A percentile compares a stretch with the other conserved stretches of the same genome.
phyloP scores from a whole-genome alignment of 1,284 basidiomycete species.

The Rhodotorula sp. region DNA sequence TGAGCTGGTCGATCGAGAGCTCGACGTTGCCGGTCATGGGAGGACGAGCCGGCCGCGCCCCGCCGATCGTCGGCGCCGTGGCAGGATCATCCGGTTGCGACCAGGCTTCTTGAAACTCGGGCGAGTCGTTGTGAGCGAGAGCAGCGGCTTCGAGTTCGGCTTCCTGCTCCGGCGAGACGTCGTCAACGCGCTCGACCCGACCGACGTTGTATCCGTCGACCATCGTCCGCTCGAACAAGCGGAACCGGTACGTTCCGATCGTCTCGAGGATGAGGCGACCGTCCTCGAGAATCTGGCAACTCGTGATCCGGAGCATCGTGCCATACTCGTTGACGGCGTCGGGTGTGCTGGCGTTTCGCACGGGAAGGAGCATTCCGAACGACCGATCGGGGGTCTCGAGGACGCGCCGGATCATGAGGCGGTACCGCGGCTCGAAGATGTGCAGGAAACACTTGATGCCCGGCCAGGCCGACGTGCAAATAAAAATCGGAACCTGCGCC shows the following conservation, averaged over 20 bases:
- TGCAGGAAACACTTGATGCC: constrained; percentile 84
- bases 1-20: constrained; percentile 56
- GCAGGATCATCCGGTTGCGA: constrained; percentile 6
- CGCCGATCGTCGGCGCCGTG: not conserved
- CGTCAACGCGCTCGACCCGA: constrained; percentile 68
- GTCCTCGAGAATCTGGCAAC: constrained; percentile 81
- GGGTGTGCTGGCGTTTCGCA: constrained; percentile 44
- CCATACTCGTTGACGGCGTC: constrained; percentile 67
- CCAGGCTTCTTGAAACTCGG: constrained; percentile 1
- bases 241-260: constrained; percentile 77
- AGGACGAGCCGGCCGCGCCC: constrained; percentile 1
- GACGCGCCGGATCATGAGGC: constrained; percentile 88
- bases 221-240: constrained; percentile 73
- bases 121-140: constrained; percentile 22
- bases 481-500: constrained; percentile 69
- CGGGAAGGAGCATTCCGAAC: constrained; percentile 87
- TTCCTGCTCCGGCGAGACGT: constrained; percentile 57
- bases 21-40: constrained; percentile 33
- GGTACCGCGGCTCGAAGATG: constrained; percentile 86
- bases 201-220: constrained; percentile 88
- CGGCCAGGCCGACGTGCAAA: constrained; percentile 85
- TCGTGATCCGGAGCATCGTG: constrained; percentile 86
- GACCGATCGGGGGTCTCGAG: constrained; percentile 68
- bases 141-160: constrained; percentile 49
- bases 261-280: constrained; percentile 87